phyloP scores from a whole-genome alignment of 2,329 filamentous ascomycete species.

The Stagonosporopsis chrysanthemi region DNA sequence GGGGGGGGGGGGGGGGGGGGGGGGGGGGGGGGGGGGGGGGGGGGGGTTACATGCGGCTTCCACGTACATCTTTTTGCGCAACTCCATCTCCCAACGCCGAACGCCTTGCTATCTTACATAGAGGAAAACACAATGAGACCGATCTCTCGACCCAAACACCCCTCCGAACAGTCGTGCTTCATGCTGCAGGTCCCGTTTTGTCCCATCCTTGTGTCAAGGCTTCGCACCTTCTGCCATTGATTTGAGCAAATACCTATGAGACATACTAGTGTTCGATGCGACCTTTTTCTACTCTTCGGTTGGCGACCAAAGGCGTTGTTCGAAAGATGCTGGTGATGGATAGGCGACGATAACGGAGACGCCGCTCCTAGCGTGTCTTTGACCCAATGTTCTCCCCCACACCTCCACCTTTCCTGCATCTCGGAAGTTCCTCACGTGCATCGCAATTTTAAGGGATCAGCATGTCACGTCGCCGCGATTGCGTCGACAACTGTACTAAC shows the following conservation, averaged over 20 bases:
- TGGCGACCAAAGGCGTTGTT: not conserved
- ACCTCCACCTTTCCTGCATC: constrained; percentile 15
- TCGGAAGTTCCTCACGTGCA: constrained; percentile 16
- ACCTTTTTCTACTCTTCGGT: not conserved
- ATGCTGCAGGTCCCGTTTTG: too few relatives aligned
- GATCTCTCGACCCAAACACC: not conserved
- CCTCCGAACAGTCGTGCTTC: too few relatives aligned
- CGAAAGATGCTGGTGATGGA: not conserved
- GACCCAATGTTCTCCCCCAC: constrained; percentile 15
- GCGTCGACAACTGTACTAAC: not conserved
- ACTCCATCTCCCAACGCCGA: not conserved
- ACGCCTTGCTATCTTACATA: not conserved
- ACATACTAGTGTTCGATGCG: not conserved
- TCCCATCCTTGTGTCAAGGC: too few relatives aligned
- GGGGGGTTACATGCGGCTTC: too few relatives aligned
- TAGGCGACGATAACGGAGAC: not conserved
- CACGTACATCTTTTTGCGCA: too few relatives aligned
- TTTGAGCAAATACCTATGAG: not conserved
- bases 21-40: too few relatives aligned
- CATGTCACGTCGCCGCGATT: not conserved
- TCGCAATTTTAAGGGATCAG: constrained; percentile 11
- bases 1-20: too few relatives aligned
- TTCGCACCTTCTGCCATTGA: not conserved
- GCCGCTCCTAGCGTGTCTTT: constrained; percentile 2
- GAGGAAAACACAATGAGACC: not conserved